phyloP scores from a whole-genome alignment of 495 filamentous ascomycete genomes.

The Penicillium alfredii region DNA sequence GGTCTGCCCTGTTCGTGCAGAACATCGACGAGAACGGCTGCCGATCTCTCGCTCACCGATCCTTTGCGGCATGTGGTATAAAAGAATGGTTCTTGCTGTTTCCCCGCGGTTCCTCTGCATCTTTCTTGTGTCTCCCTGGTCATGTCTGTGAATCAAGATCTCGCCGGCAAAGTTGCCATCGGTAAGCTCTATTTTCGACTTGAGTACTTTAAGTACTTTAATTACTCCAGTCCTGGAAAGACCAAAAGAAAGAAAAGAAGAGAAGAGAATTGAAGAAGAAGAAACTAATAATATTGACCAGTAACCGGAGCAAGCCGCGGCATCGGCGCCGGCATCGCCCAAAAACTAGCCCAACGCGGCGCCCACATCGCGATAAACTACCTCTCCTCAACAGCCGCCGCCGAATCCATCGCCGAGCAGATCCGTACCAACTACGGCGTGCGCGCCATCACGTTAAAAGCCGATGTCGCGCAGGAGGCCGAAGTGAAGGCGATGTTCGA shows the following conservation, averaged over 20 bases:
- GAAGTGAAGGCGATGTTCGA: slow-evolving; percentile 43
- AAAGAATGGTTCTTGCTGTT: no score
- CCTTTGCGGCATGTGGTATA: no score
- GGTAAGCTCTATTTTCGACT: slow-evolving; percentile 5
- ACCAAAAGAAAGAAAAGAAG: neutral
- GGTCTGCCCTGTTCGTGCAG: no score
- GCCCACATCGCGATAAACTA: slow-evolving; percentile 40
- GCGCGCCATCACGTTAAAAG: slow-evolving; percentile 45
- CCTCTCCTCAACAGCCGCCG: slow-evolving; percentile 24
- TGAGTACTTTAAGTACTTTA: neutral
- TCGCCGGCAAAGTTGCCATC: slow-evolving; percentile 25
- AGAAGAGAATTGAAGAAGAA: neutral
- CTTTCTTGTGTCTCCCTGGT: no score
- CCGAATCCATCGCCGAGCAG: slow-evolving; percentile 41
- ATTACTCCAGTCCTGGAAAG: neutral
- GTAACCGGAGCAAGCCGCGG: slow-evolving; percentile 36
- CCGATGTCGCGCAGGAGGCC: slow-evolving; percentile 43
- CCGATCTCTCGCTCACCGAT: slow-evolving; percentile 9
- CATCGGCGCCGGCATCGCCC: slow-evolving; percentile 34
- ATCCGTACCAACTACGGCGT: slow-evolving; percentile 38
- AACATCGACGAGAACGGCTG: no score
- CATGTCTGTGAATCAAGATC: slow-evolving; percentile 15
- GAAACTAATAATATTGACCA: slow-evolving; percentile 1
- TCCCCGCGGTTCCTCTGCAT: no score
- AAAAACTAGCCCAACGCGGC: slow-evolving; percentile 37